Conservation (phyloP, 352 stramenopile species). For the Halophytophthora batemanensis region DNA sequence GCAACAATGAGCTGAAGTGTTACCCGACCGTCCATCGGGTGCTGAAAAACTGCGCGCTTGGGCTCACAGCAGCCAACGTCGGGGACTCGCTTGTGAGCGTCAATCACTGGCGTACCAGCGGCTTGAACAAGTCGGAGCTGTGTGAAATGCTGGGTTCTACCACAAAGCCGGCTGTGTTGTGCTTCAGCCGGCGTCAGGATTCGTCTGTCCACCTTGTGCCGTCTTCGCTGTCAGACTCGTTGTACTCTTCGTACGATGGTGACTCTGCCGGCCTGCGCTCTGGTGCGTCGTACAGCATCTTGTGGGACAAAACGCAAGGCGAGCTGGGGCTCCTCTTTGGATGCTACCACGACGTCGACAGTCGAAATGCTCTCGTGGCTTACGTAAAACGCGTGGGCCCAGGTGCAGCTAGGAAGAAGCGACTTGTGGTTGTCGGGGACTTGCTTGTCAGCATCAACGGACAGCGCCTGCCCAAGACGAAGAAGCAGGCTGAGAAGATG, state of each 20-base stretch:
- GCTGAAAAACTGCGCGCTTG: constrained; percentile 29
- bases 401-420: constrained; percentile 30
- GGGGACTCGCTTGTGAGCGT: constrained; percentile 37
- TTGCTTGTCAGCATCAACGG: constrained; percentile 40
- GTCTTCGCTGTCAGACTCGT: constrained; percentile 18
- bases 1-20: background rate
- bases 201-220: constrained; percentile 14
- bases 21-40: constrained; percentile 30
- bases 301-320: constrained; percentile 37
- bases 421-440: constrained; percentile 37
- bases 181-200: constrained; percentile 23
- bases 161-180: constrained; percentile 33
- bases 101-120: constrained; percentile 28
- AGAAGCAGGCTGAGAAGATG: constrained; percentile 32
- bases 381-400: constrained; percentile 39
- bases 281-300: constrained; percentile 32
- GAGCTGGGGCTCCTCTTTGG: constrained; percentile 44
- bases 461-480: constrained; percentile 20
- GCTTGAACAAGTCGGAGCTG: constrained; percentile 22
- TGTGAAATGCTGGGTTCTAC: constrained; percentile 28
- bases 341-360: constrained; percentile 35
- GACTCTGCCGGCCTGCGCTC: background rate
- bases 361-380: constrained; percentile 27
- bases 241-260: constrained; percentile 11
- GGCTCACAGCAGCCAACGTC: constrained; percentile 26